Base-by-base conservation (phyloP, 1,284 basidiomycete species). In the Ganoderma resinaceum region DNA sequence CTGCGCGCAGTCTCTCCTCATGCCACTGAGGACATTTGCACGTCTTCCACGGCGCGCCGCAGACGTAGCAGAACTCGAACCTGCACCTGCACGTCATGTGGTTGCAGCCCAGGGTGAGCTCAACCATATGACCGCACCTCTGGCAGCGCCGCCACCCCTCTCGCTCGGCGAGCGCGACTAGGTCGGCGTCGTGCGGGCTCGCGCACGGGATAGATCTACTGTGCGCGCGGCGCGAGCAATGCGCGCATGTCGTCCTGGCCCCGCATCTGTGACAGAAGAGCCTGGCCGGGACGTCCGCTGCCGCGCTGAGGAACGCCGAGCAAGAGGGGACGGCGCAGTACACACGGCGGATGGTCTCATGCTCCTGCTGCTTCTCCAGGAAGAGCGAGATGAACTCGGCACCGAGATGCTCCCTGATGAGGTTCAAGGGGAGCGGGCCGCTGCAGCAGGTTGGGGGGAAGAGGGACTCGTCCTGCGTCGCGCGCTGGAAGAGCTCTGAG, bases 1-100 rank as follows among this genome's bases (percentile, higher is more conserved):
- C 74, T 1, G 73, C 76, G 0, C 83, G 2, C 7, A 88, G 77
- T 29, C 83, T 76, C 0, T 67, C 60, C 71, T 89, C 87, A n/a
- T 89, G 86, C 86, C 87, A 89, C 55, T 87, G 86, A 0, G 79
- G 79, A 68, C 88, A 90, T 0, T 2, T 16, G 69, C 87, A 89
- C 0, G 76, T 80, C 77, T 87, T 89, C 88, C 88, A 89, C 2
- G 66, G 78, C 16, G 75, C 82, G 0, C 84, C 85, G 71, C 88
- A 90, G 2, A 87, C 67, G 70, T 89, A 80, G 68, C 80, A 81
- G 72, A 83, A 80, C 61, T 81, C 73, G 62, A 76, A 73, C 35
- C 76, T 75, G 75, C 80, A 81, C 18, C 75, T 63, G 75, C 82
- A 83, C 5, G 77, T 80, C 69, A 83, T 82, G 66, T 83, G 82